Base-by-base conservation (phyloP, 2,329 filamentous ascomycete genomes). In the Penicillium hesseltinei region DNA sequence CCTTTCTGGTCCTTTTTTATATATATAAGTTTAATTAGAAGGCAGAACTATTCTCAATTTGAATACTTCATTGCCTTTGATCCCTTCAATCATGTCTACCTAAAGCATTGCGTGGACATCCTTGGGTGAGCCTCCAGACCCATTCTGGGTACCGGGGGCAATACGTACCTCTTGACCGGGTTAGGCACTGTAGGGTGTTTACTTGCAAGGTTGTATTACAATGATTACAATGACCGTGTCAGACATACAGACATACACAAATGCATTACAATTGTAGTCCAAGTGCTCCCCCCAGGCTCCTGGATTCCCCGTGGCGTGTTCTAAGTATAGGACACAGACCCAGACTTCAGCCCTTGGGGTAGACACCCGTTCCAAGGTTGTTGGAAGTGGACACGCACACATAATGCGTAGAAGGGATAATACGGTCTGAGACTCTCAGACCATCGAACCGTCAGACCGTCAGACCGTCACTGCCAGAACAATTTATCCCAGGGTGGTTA, bases 261-360 rank as follows among this genome's bases (percentile, higher is more conserved):
- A 33, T 5, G 8, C 29, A 50, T 49, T 49, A 35, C n/a, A 43
- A 50, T 49, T 49, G 36, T 48, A 49, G 8, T 27, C 38, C 25
- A 31, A 36, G 8, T 29, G 9, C 36, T 11, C n/a, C n/a, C 25
- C 25, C n/a, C 9, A 56, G 54, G 35, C 54, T 46, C 11, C 48
- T 53, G 27, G 10, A 36, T 47, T 56, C 7, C 23, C 45, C 33
- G 54, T 56, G 54, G 54, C 54, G 49, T 23, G 31, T 56, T 56
- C 54, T 56, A 56, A 56, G 54, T 56, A 56, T 56, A 56, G 54
- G 47, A 51, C 39, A 44, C 29, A 54, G 51, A 54, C 27, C 54
- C 54, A 53, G 54, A 53, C 36, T 56, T 47, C 10, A 52, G 8
- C 17, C 25, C 9, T 45, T 42, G 48, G 49, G 54, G 39, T 56